A percentile compares a stretch with the other conserved stretches of the same genome.
Evolutionary conservation across 441 rosid genomes (phyloP).

Genomic region (Eutrema salsugineum): DNA sequence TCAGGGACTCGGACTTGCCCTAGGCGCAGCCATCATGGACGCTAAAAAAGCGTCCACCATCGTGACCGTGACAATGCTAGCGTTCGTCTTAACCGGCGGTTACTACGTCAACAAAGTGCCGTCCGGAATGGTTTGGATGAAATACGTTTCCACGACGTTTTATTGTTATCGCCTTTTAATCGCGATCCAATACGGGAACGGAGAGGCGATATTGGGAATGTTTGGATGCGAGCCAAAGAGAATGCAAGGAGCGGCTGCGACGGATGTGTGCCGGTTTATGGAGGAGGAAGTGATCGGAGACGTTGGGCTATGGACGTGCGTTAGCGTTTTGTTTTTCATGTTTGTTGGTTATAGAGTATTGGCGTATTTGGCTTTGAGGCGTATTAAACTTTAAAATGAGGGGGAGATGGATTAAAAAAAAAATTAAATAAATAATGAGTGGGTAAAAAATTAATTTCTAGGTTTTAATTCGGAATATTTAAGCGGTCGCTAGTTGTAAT

Average conservation of each 20-base stretch:
- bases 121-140: conserved; percentile 65
- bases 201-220: conserved; percentile 36
- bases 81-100: conserved; percentile 88
- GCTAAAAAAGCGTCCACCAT: conserved; percentile 87
- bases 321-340: conserved; percentile 53
- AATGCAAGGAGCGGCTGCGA: background rate
- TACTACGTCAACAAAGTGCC: conserved; percentile 84
- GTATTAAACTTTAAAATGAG: conserved; percentile 40
- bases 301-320: conserved; percentile 45
- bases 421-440: conserved; percentile 24
- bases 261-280: conserved; percentile 48
- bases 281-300: conserved; percentile 66
- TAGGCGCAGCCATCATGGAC: conserved; percentile 88
- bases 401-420: background rate
- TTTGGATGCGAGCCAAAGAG: conserved; percentile 43
- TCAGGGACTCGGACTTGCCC: conserved; percentile 82
- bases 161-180: conserved; percentile 68
- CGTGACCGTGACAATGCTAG: conserved; percentile 82
- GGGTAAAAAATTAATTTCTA: conserved; percentile 23
- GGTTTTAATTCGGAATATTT: conserved; percentile 1
- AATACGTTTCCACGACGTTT: conserved; percentile 68
- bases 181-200: conserved; percentile 56
- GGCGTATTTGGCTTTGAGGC: conserved; percentile 79
- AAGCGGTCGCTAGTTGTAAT: conserved; percentile 13
- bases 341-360: conserved; percentile 72